Conservation (phyloP, 2,329 filamentous ascomycete species). For the Venturia asperata region DNA sequence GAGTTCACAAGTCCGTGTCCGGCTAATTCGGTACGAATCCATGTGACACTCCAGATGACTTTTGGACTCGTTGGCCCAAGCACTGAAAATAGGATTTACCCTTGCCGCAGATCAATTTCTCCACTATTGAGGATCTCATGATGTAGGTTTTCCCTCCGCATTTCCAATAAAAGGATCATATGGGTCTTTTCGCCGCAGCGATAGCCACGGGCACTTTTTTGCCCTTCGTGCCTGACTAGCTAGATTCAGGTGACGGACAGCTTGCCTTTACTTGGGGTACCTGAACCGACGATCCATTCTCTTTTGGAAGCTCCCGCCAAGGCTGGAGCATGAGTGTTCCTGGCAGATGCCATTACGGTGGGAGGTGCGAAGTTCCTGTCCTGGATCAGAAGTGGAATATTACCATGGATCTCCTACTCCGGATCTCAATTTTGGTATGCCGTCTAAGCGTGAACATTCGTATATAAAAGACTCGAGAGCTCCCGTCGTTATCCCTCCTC, state of each 20-base stretch:
- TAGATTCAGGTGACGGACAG: not conserved
- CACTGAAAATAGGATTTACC: not conserved
- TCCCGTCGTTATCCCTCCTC: too few relatives aligned
- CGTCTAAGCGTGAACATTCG: too few relatives aligned
- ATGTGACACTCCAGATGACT: not conserved
- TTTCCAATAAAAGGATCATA: not conserved
- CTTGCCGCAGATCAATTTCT: not conserved
- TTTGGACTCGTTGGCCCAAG: not conserved
- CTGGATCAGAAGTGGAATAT: too few relatives aligned
- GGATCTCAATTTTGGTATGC: too few relatives aligned
- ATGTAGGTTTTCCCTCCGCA: not conserved
- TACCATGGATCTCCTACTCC: too few relatives aligned
- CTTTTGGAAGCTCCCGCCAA: not conserved
- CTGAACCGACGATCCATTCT: not conserved
- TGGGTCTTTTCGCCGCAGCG: not conserved
- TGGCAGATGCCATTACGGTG: too few relatives aligned
- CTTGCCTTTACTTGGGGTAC: not conserved
- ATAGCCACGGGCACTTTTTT: not conserved
- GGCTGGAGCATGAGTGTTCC: too few relatives aligned
- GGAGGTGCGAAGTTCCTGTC: too few relatives aligned
- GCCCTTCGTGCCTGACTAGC: not conserved
- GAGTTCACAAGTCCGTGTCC: not conserved
- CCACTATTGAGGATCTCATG: not conserved
- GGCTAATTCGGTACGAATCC: not conserved
- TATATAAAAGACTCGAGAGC: not conserved